Evolutionary conservation across 805 yeast genomes (phyloP), one percentile per base, ranked within the genome.

Genomic region (Yarrowia keelungensis): DNA sequence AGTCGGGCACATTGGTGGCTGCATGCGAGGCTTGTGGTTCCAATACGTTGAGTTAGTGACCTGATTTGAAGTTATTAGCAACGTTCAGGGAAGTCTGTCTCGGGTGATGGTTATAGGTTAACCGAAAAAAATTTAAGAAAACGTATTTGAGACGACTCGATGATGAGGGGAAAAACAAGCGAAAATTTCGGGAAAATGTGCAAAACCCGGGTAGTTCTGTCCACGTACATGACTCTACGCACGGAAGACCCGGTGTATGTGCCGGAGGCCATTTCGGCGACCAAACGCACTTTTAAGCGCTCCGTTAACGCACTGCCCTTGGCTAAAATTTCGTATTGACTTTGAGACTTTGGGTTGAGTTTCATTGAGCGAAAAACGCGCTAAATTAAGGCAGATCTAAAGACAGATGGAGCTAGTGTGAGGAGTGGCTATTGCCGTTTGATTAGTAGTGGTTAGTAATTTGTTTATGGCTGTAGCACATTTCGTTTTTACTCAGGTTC

Each of bases 311-410:
- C 26, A 45, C 32, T 9, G 32, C 32, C 32, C 4, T 26, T 26
- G 32, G 32, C 32, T 3, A 26, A 26, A 26, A 26, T 26, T 26
- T 26, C 32, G 32, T 26, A 26, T 26, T 26, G 32, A 26, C 32
- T 26, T 26, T 26, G 32, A 26, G 7, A 26, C 32, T 26, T 26
- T 26, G 32, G 32, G 10, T 38, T 38, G 39, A 11, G 39, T 38
- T 38, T 38, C 39, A 38, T 38, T 22, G 53, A 8, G 15, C 38
- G 5, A 19, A 11, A 46, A 32, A 49, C 54, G 54, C 54, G 54
- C 54, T 49, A 49, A 49, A 49, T 49, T 32, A 9, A 49, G 39
- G 54, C 22, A 15, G 54, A 49, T 49, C 54, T 32, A 26, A 47
- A 26, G 22, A 16, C 19, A 14, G 16, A 12, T 35, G 9, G 54